phyloP scores from a whole-genome alignment of 2,329 filamentous ascomycete species.

The Fusarium palustre region DNA sequence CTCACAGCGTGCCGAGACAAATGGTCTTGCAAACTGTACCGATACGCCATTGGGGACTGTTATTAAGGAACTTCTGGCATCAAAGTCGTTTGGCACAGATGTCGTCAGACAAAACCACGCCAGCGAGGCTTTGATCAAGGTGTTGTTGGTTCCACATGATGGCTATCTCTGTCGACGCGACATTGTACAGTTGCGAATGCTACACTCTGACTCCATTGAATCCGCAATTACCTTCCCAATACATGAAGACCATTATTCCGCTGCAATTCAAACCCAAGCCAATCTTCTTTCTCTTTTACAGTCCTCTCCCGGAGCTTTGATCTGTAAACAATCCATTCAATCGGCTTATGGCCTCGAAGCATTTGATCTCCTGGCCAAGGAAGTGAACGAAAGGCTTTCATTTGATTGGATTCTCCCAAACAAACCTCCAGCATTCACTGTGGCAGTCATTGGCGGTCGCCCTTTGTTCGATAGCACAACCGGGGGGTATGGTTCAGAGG shows the following conservation, averaged over 20 bases:
- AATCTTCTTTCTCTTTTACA: neutral
- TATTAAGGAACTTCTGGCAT: neutral
- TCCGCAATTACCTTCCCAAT: neutral
- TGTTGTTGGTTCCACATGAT: neutral
- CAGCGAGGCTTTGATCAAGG: neutral
- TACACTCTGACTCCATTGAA: neutral
- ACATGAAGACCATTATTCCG: neutral
- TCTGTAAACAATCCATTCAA: neutral
- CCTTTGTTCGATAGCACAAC: neutral
- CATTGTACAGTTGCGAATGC: neutral
- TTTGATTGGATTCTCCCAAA: neutral
- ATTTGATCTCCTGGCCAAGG: neutral
- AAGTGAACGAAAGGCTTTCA: neutral
- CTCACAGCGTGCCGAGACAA: neutral
- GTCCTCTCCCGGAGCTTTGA: neutral
- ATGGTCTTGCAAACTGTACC: neutral
- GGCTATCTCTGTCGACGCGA: neutral
- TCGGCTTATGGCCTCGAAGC: neutral
- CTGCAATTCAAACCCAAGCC: neutral
- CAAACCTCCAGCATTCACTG: neutral
- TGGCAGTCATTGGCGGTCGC: neutral
- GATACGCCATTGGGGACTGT: neutral
- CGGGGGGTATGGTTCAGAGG: neutral
- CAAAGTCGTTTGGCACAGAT: neutral
- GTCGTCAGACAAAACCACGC: accelerated